Evolutionary conservation across 495 filamentous ascomycete species (phyloP), one percentile per base, ranked within the genome.

Genomic region (Penicillium soppii): DNA sequence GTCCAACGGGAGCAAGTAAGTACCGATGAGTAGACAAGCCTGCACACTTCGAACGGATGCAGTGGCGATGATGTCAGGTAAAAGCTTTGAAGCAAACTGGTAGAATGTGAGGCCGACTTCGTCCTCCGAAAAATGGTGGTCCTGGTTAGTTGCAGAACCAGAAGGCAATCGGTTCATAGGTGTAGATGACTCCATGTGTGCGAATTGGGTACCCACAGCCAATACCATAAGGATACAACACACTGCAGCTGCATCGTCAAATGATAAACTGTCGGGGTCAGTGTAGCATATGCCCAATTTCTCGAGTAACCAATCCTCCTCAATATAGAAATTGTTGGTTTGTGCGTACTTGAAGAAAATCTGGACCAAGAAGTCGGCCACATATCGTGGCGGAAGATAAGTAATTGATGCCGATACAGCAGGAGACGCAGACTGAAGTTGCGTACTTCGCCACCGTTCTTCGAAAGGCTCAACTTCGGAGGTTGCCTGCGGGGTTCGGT

Each of bases 301-400:
- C 7, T 72, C 71, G 8, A 58, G 58, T 12, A 79, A 63, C 74
- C 74, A 80, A 36, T 73, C 67, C 53, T 77, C 71, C 53, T 78
- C 77, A 5, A 78, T 67, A 33, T 77, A 81, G 37, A 72, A 78
- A 52, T 76, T 76, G 44, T 78, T 78, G 10, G 77, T 79, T 49
- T 78, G 69, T 7, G 77, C 76, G 58, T 78, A 77, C 53, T 78
- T 76, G 60, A 78, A 79, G 54, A 77, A 79, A 32, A 76, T 74
- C 23, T 76, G 68, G 6, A 78, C 66, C 9, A 81, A 61, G 40
- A 79, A 79, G 30, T 78, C 73, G 19, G 75, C 73, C 19, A 81
- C 74, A 54, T 72, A 75, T 20, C 73, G 70, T 4, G 77, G 77
- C 7, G 77, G 77, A 19, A 81, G 68, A 61, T 70, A 75, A 4